Base-by-base conservation (phyloP, 495 filamentous ascomycete species). In the Schizothecium vesticola region DNA sequence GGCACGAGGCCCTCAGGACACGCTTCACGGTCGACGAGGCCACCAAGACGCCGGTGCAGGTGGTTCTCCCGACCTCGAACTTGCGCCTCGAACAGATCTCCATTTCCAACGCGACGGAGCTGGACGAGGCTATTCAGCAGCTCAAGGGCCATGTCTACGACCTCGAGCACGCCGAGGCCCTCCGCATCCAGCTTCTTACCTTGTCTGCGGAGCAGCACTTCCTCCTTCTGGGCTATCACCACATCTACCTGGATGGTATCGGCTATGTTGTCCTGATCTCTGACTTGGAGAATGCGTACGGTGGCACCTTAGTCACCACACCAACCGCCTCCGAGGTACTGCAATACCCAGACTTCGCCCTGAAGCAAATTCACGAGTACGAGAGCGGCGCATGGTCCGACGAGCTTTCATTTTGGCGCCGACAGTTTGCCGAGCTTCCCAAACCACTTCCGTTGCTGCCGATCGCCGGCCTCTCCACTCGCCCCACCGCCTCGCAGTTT, bases 1-100 rank as follows among this genome's bases (percentile, higher is more conserved):
- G 78, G 4, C 84, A 87, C 64, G 83, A 86, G 67, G 67, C 81
- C 0, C 66, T 85, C 0, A 72, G 83, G 0, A 86, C 83, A 0
- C 57, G 25, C 36, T 72, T 73, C 68, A 33, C 64, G 61, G 56
- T 36, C 23, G 72, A 70, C 58, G 61, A 70, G 67, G 43, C 22
- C 21, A 61, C 57, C 59, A 59, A 65, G 28, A 21, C 66, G 29
- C 62, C 67, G 1, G 31, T 64, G 63, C 70, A 76, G 43, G 70
- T 26, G 0, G 36, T 77, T 9, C 36, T 75, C 11, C n/a, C 65
- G 7, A 21, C 25, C 0, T 29, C 72, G 0, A 25, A 31, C 1
- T 43, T 74, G 9, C 25, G 36, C 0, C 58, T 77, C 1, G 74
- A 75, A 23, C 43, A 28, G 2, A 28, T 7, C 4, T 10, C n/a